A percentile compares a stretch with the other conserved stretches of the same genome.
Conservation (phyloP, 2,329 filamentous ascomycete genomes). For the Xylariaceae sp. region DNA sequence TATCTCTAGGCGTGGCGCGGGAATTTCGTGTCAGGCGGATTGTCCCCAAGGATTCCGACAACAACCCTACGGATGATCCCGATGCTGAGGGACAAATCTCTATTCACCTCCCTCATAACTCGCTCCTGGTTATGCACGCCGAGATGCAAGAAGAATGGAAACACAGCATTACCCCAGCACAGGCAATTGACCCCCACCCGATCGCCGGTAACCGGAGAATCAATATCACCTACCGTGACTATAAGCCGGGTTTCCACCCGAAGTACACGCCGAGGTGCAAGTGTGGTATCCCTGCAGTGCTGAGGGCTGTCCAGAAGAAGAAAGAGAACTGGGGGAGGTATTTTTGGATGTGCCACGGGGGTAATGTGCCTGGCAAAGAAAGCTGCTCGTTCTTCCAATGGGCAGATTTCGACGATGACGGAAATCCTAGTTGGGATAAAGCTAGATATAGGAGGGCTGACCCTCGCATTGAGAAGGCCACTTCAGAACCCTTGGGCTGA, state of each 20-base stretch:
- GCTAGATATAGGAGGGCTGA: constrained; percentile 29
- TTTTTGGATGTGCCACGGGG: constrained; percentile 91
- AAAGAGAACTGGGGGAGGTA: constrained; percentile 77
- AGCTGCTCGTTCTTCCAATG: constrained; percentile 81
- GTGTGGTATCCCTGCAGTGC: constrained; percentile 68
- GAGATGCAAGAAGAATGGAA: constrained; percentile 99
- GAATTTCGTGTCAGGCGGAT: constrained; percentile 87
- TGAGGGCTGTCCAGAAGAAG: constrained; percentile 80
- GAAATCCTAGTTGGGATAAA: constrained; percentile 68
- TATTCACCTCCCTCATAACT: constrained; percentile 94
- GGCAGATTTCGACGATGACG: constrained; percentile 86
- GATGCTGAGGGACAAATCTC: constrained; percentile 84
- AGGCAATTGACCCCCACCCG: constrained; percentile 81
- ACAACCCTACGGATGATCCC: constrained; percentile 46
- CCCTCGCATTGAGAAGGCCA: background rate
- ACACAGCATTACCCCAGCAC: constrained; percentile 76
- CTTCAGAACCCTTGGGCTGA: too few relatives aligned
- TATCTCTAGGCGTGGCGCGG: constrained; percentile 88
- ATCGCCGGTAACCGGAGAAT: constrained; percentile 79
- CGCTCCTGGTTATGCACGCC: constrained; percentile 91
- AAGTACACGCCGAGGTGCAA: constrained; percentile 75
- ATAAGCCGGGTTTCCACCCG: constrained; percentile 77
- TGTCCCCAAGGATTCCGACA: constrained; percentile 59
- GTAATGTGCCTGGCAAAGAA: constrained; percentile 68
- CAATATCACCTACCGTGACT: constrained; percentile 93